phyloP scores from a whole-genome alignment of 2,329 filamentous ascomycete genomes.

The Scedosporium apiospermum region DNA sequence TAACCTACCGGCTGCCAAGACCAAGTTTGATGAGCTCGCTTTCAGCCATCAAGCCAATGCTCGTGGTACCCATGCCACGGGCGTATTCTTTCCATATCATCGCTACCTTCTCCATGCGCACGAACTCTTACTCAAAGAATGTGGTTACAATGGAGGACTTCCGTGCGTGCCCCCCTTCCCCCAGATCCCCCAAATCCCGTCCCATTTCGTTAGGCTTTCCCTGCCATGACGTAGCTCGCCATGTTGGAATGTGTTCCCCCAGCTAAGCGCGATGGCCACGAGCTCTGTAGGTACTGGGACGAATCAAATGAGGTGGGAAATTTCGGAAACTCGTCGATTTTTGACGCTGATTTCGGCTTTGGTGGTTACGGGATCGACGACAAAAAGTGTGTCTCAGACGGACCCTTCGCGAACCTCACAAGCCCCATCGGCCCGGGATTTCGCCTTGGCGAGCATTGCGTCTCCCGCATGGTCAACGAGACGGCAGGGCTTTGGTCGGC shows the following conservation, averaged over 20 bases:
- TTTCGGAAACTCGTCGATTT: conserved; percentile 4
- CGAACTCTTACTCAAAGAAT: conserved; percentile 7
- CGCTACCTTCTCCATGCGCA: conserved; percentile 8
- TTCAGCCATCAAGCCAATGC: conserved; percentile 8
- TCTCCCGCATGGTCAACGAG: conserved; percentile 7
- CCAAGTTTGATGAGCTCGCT: conserved; percentile 8
- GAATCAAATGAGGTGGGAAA: conserved; percentile 6
- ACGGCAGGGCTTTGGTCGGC: background rate
- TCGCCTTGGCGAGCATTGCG: conserved; percentile 4
- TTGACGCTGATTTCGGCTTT: conserved; percentile 8
- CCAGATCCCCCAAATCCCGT: too few species aligned
- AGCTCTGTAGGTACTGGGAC: conserved; percentile 8
- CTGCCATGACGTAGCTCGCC: too few species aligned
- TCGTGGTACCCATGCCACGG: conserved; percentile 6
- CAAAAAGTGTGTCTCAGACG: conserved; percentile 5
- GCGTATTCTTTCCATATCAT: conserved; percentile 8
- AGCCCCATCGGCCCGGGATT: conserved; percentile 9
- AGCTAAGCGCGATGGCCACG: too few species aligned
- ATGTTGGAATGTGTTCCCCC: background rate
- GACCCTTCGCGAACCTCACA: conserved; percentile 9
- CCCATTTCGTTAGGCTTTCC: too few species aligned
- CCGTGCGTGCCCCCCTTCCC: conserved; percentile 4
- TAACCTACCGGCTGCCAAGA: conserved; percentile 5
- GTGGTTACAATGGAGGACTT: conserved; percentile 6
- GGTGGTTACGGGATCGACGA: conserved; percentile 2